These are phyloP conservation scores for sunflower (Helianthus annuus) DNA, from an alignment of 129 eudicot genomes.

Conservation along the genomic window HanXRQr2.0-SUNRISE NC_035434.2:144072945-144073444, in stretches of 20 bases:
- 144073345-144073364: neutral
- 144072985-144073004: conserved; percentile 14
- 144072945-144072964: conserved; percentile 1
- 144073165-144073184: conserved; percentile 11
- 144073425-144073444: neutral
- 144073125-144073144: neutral
- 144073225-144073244: conserved; percentile 62
- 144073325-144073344: conserved; percentile 97
- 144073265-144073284: conserved; percentile 90
- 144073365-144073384: neutral
- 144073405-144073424: neutral
- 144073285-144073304: conserved; percentile 92
- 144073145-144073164: conserved; percentile 1
- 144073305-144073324: conserved; percentile 93
- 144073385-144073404: neutral
- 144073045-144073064: neutral
- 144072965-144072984: neutral
- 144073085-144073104: conserved; percentile 21
- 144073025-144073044: conserved; percentile 6
- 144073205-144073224: conserved; percentile 65
- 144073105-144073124: conserved; percentile 2
- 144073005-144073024: conserved; percentile 29
- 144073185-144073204: neutral
- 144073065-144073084: conserved; percentile 13
- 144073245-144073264: conserved; percentile 75